A percentile compares a stretch with the other conserved stretches of the same genome.
These are phyloP conservation scores for Colletotrichum liriopes DNA, from an alignment of 2,329 filamentous ascomycete genomes.

Conservation along the genomic window DNA sequence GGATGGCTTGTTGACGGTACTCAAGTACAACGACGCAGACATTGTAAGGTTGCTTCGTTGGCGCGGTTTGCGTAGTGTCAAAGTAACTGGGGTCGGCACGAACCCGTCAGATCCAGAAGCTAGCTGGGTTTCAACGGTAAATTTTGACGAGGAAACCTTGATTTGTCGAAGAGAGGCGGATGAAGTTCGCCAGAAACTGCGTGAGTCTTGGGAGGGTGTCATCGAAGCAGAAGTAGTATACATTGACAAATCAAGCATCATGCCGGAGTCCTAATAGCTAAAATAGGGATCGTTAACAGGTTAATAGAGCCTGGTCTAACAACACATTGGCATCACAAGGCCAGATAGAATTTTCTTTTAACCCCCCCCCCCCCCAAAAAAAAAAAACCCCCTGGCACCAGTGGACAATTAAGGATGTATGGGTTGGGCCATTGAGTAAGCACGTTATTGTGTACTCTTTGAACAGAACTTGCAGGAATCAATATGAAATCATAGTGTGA, in stretches of 20 bases:
- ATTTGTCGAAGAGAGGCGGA: neutral
- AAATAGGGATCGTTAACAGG: neutral
- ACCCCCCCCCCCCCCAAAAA: too few relatives aligned
- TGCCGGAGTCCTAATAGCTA: too few relatives aligned
- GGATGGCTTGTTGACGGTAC: neutral
- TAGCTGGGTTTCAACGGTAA: neutral
- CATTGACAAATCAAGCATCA: neutral
- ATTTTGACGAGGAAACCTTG: neutral
- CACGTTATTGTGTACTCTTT: too few relatives aligned
- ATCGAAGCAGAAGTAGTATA: neutral
- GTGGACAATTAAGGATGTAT: too few relatives aligned
- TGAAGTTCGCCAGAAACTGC: neutral
- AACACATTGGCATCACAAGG: too few relatives aligned
- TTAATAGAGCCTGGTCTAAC: too few relatives aligned
- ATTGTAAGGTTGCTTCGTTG: neutral
- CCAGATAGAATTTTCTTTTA: too few relatives aligned
- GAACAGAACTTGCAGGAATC: too few relatives aligned
- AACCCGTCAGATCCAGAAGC: neutral
- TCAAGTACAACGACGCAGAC: neutral
- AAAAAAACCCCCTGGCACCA: too few relatives aligned
- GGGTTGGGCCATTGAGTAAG: too few relatives aligned
- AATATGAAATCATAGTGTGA: too few relatives aligned
- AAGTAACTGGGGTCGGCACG: neutral
- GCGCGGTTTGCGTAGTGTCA: neutral
- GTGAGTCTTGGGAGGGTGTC: neutral